Evolutionary conservation across 208 protist species (phyloP).

Genomic region (Spongospora subterranea): DNA sequence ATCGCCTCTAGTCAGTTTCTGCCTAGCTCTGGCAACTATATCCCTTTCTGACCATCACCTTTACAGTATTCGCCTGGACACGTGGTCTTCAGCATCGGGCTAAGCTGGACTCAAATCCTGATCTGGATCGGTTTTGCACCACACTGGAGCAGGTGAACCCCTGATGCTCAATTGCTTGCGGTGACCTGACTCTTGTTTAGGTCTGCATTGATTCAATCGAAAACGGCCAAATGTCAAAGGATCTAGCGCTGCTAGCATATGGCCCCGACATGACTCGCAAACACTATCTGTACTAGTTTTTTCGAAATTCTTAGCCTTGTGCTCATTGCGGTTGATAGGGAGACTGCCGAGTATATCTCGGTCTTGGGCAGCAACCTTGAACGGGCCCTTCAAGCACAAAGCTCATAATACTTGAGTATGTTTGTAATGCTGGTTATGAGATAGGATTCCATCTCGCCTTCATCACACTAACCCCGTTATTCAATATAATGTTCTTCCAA

Average conservation of each 20-base stretch:
- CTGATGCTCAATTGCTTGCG: background rate
- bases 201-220: conserved; percentile 85
- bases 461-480: background rate
- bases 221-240: conserved; percentile 94
- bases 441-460: background rate
- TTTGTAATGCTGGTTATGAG: background rate
- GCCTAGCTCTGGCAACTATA: background rate
- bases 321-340: background rate
- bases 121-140: conserved; percentile 48
- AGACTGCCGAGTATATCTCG: conserved; percentile 5
- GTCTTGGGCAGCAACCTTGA: conserved; percentile 32
- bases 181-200: background rate
- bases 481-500: background rate
- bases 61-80: conserved; percentile 64
- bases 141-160: background rate
- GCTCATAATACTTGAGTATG: background rate
- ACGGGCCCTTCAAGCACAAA: background rate
- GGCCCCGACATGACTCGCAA: conserved; percentile 19
- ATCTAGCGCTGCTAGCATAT: conserved; percentile 81
- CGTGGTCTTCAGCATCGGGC: conserved; percentile 60
- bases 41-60: background rate
- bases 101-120: conserved; percentile 59
- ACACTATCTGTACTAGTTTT: conserved; percentile 5
- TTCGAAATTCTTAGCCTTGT: background rate
- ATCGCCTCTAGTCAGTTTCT: conserved; percentile 79